Evolutionary conservation across 2,329 filamentous ascomycete species (phyloP).

Genomic region (Neopestalotiopsis clavispora): DNA sequence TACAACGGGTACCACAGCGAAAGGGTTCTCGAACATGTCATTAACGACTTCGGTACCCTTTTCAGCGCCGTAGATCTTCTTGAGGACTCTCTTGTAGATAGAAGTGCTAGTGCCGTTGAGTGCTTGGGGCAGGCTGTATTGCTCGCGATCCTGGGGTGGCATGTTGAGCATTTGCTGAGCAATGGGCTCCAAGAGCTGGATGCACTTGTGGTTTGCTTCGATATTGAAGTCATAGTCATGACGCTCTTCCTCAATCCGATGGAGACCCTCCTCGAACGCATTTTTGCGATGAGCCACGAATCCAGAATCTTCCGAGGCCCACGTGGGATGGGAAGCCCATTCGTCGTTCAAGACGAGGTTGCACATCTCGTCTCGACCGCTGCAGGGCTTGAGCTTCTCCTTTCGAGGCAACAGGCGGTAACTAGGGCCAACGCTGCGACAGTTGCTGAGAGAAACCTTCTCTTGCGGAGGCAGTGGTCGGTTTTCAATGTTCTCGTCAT

Average conservation of each 20-base stretch:
- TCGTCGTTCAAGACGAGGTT: constrained; percentile 93
- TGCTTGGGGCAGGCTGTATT: constrained; percentile 80
- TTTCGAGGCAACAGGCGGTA: constrained; percentile 91
- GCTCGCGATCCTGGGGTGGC: constrained; percentile 71
- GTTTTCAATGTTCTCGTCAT: constrained; percentile 81
- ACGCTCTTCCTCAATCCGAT: constrained; percentile 95
- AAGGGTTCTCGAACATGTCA: constrained; percentile 84
- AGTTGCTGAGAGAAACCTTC: constrained; percentile 92
- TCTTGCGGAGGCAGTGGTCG: constrained; percentile 76
- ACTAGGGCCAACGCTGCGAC: constrained; percentile 92
- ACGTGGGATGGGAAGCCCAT: constrained; percentile 98
- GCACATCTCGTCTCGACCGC: constrained; percentile 93
- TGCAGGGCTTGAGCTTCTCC: constrained; percentile 89
- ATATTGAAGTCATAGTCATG: constrained; percentile 99
- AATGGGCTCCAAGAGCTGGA: constrained; percentile 93
- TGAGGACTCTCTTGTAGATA: constrained; percentile 95
- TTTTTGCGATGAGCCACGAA: constrained; percentile 99
- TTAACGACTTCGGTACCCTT: constrained; percentile 84
- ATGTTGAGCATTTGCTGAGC: constrained; percentile 88
- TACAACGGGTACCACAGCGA: constrained; percentile 86
- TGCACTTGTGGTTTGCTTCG: constrained; percentile 91
- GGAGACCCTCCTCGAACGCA: constrained; percentile 88
- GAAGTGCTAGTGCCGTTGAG: constrained; percentile 93
- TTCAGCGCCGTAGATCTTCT: constrained; percentile 93
- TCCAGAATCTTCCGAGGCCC: constrained; percentile 96